Evolutionary conservation across 768 basidiomycete genomes (phyloP), one percentile per base, ranked within the genome.

Genomic region (Calocybe gangraenosa): DNA sequence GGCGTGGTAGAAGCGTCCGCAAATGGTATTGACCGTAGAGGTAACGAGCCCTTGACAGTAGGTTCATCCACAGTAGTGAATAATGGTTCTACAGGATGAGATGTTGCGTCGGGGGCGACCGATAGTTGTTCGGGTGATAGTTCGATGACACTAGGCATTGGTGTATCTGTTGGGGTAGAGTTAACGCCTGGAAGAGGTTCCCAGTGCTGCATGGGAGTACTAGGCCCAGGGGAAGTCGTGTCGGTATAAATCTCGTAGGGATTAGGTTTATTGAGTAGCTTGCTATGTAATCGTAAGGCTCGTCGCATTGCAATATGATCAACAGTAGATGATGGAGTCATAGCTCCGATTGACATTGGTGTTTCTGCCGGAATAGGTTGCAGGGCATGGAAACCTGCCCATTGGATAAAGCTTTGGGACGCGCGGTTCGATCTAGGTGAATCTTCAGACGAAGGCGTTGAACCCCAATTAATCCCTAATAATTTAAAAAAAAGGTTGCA

Each of bases 381-480:
- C 19, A 69, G 49, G 7, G 48, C 37, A 34, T 62, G 43, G 46
- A 71, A 69, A 4, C 69, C 68, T 37, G 68, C 69, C 70, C 70
- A 73, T 23, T 52, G 46, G 9, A 69, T 43, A 48, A 69, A 69
- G 30, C 20, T 38, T 11, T 20, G 33, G 2, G 48, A 48, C 31
- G 25, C 42, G 21, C 0, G 17, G 15, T 38, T 34, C 31, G 43
- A 38, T n/a, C n/a, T n/a, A n/a, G n/a, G n/a, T n/a, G n/a, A n/a
- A n/a, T n/a, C n/a, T n/a, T n/a, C n/a, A n/a, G n/a, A n/a, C n/a
- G n/a, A n/a, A n/a, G n/a, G n/a, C n/a, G n/a, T n/a, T n/a, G 6
- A 5, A 28, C 11, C 11, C 25, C 25, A 28, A 6, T 18, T 7
- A 14, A n/a, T 7, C 14, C 34, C 34, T 14, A 14, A 35, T 14